A percentile compares a stretch with the other conserved stretches of the same genome.
phyloP scores from a whole-genome alignment of 768 basidiomycete species.

The Tricholomella constricta region DNA sequence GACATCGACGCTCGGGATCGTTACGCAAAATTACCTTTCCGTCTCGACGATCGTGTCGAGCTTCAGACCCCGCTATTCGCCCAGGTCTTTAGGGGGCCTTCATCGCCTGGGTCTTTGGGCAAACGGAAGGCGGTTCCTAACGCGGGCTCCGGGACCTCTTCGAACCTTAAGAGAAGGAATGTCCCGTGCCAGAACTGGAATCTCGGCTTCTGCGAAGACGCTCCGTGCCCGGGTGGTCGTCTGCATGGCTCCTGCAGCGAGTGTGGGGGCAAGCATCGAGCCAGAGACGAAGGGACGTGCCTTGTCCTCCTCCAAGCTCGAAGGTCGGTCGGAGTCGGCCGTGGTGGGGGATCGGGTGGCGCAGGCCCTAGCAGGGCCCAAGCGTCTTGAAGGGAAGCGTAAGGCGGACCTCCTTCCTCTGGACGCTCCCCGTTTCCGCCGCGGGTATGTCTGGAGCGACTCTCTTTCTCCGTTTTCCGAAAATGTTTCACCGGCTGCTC shows the following conservation, averaged over 20 bases:
- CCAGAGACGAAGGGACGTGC: constrained; percentile 4
- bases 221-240: constrained; percentile 7
- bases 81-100: constrained; percentile 1
- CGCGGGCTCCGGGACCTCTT: not conserved
- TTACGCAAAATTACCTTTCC: constrained; percentile 11
- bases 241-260: constrained; percentile 11
- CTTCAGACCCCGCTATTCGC: constrained; percentile 6
- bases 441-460: not conserved
- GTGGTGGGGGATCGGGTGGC: no score
- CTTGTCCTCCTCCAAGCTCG: not conserved
- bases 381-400: not conserved
- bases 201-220: constrained; percentile 4
- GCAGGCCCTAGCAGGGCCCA: not conserved
- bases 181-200: no score
- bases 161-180: constrained; percentile 6
- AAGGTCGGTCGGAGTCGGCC: not conserved
- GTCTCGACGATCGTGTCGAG: constrained; percentile 14
- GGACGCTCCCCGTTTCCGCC: not conserved
- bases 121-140: no score
- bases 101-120: no score
- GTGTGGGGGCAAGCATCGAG: constrained; percentile 12
- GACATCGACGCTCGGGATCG: constrained; percentile 8
- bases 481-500: not conserved
- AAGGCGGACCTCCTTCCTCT: not conserved
- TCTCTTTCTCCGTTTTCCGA: not conserved